These are phyloP conservation scores for Crithidia brevicula DNA, from an alignment of 208 protist genomes.

Conservation along the genomic window DNA sequence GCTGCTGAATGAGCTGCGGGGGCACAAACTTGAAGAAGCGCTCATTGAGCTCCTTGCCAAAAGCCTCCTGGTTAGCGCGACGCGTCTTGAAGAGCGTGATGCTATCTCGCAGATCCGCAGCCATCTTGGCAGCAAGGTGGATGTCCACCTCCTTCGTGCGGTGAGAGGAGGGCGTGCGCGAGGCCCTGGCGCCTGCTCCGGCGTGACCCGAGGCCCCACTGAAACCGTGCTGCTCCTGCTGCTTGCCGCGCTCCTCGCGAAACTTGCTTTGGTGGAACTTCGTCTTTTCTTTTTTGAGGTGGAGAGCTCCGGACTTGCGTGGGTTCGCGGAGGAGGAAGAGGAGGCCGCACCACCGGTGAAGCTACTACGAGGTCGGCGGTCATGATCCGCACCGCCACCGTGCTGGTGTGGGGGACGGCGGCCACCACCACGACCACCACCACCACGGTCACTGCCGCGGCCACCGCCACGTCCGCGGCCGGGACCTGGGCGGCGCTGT, in stretches of 20 bases:
- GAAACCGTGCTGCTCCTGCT: conserved; percentile 15
- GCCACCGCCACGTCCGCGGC: background rate
- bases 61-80: conserved; percentile 43
- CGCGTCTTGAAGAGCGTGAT: conserved; percentile 68
- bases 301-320: conserved; percentile 19
- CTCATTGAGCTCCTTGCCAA: conserved; percentile 60
- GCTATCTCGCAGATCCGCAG: conserved; percentile 68
- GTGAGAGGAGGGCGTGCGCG: conserved; percentile 32
- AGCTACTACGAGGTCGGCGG: too few species aligned
- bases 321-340: background rate
- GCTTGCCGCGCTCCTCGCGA: conserved; percentile 32
- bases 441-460: background rate
- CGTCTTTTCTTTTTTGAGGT: conserved; percentile 63
- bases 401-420: too few species aligned
- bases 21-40: conserved; percentile 74
- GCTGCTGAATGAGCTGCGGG: conserved; percentile 79
- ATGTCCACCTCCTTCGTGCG: conserved; percentile 76
- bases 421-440: too few species aligned
- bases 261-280: conserved; percentile 70
- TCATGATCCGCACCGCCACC: too few species aligned
- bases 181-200: background rate
- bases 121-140: conserved; percentile 78
- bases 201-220: background rate
- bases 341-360: background rate
- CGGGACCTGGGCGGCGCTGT: background rate